Evolutionary conservation across 2,329 filamentous ascomycete genomes (phyloP).

Genomic region (Huntiella savannae): DNA sequence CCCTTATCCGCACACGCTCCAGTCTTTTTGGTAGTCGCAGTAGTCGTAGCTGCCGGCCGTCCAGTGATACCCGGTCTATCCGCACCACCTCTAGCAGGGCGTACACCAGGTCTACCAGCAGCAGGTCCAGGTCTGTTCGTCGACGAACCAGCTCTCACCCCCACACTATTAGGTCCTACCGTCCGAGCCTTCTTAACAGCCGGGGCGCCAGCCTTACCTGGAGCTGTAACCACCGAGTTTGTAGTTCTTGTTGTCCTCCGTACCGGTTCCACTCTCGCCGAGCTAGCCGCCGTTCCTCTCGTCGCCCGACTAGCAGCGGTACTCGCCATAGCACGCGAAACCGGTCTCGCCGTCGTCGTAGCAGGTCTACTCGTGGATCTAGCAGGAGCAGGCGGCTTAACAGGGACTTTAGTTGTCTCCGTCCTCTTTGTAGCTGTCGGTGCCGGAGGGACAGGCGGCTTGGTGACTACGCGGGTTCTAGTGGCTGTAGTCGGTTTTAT

Average conservation of each 20-base stretch:
- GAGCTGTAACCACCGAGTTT: neutral
- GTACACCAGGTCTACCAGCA: too few species aligned
- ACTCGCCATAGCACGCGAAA: slow-evolving; percentile 15
- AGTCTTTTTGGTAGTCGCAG: slow-evolving; percentile 2
- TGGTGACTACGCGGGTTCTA: neutral
- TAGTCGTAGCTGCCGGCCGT: neutral
- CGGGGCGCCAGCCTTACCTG: slow-evolving; percentile 15
- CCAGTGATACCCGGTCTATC: neutral
- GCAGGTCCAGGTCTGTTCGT: too few species aligned
- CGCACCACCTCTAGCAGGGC: neutral
- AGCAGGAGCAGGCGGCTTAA: slow-evolving; percentile 14
- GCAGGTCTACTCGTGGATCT: slow-evolving; percentile 2
- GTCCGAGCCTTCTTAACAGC: slow-evolving; percentile 23
- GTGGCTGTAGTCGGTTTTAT: neutral
- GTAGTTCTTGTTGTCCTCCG: slow-evolving; percentile 5
- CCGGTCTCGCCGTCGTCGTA: slow-evolving; percentile 18
- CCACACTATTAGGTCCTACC: slow-evolving; percentile 14
- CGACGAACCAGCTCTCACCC: too few species aligned
- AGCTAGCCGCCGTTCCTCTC: neutral
- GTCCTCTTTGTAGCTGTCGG: slow-evolving; percentile 6
- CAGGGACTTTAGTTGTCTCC: slow-evolving; percentile 20
- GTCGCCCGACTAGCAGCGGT: slow-evolving; percentile 12
- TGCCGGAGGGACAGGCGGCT: neutral
- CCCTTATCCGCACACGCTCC: slow-evolving; percentile 34
- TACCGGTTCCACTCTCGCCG: slow-evolving; percentile 2